phyloP scores from a whole-genome alignment of 371 early-diverging fungal species.

The Mortierella sp. region DNA sequence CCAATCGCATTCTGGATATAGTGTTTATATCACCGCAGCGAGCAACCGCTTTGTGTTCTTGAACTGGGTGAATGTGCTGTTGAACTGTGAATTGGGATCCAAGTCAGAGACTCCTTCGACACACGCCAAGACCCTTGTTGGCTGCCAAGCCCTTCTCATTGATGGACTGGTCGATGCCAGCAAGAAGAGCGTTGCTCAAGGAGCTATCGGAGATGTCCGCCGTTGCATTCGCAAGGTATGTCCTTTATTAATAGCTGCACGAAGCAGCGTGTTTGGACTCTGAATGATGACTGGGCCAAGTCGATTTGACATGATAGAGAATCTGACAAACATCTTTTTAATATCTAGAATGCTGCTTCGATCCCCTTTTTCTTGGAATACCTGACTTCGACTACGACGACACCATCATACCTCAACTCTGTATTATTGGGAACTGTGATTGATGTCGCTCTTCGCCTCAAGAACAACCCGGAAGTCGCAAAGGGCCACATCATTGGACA shows the following conservation, averaged over 20 bases:
- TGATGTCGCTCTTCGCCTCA: conserved; percentile 68
- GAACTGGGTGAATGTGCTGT: conserved; percentile 70
- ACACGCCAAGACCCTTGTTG: conserved; percentile 57
- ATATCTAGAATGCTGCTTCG: conserved; percentile 56
- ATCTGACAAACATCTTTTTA: background rate
- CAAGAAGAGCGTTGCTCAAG: conserved; percentile 63
- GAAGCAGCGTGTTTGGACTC: no score
- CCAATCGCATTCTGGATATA: conserved; percentile 16
- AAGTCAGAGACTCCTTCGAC: conserved; percentile 44
- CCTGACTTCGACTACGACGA: conserved; percentile 61
- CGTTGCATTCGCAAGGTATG: conserved; percentile 67
- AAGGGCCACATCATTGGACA: conserved; percentile 37
- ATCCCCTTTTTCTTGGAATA: conserved; percentile 65
- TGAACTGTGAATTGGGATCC: conserved; percentile 56
- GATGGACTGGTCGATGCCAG: conserved; percentile 62
- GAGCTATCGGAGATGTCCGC: conserved; percentile 69
- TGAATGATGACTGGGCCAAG: background rate
- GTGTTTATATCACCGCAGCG: conserved; percentile 65
- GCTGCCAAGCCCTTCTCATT: conserved; percentile 68
- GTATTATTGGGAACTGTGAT: conserved; percentile 72
- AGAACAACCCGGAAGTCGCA: conserved; percentile 49
- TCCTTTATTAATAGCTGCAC: no score
- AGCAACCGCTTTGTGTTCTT: conserved; percentile 70
- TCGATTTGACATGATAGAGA: no score
- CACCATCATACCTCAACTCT: conserved; percentile 67